Percentiles rank a stretch among this genome's conserved stretches.
phyloP scores from a whole-genome alignment of 2,329 filamentous ascomycete species.

The Fusarium sp. region DNA sequence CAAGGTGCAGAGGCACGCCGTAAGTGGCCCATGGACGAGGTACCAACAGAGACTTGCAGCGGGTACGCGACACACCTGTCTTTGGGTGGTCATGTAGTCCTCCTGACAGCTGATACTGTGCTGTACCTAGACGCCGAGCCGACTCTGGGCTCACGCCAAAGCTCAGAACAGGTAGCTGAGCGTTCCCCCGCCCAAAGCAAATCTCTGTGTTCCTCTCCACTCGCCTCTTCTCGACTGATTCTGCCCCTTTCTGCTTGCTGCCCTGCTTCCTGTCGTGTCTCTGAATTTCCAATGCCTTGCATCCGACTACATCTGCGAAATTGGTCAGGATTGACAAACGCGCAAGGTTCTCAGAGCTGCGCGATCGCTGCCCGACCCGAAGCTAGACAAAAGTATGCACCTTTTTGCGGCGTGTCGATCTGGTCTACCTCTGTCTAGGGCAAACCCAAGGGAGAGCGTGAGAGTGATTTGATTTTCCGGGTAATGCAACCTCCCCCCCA shows the following conservation, averaged over 20 bases:
- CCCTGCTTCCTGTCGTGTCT: slow-evolving; percentile 29
- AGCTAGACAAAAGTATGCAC: slow-evolving; percentile 12
- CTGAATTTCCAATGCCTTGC: slow-evolving; percentile 18
- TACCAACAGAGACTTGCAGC: slow-evolving; percentile 52
- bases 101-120: slow-evolving; percentile 52
- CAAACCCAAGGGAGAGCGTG: slow-evolving; percentile 19
- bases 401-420: slow-evolving; percentile 36
- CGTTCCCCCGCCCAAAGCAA: slow-evolving; percentile 47
- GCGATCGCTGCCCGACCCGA: slow-evolving; percentile 40
- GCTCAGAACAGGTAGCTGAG: slow-evolving; percentile 46
- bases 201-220: slow-evolving; percentile 43
- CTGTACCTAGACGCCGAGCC: slow-evolving; percentile 47
- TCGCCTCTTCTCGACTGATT: slow-evolving; percentile 44
- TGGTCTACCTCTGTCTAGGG: slow-evolving; percentile 14
- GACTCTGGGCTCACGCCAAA: slow-evolving; percentile 32
- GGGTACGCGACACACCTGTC: slow-evolving; percentile 53
- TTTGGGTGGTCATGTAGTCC: slow-evolving; percentile 50
- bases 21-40: slow-evolving; percentile 45
- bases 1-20: slow-evolving; percentile 42
- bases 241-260: slow-evolving; percentile 30
- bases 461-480: slow-evolving; percentile 22
- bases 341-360: slow-evolving; percentile 24
- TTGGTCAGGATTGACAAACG: slow-evolving; percentile 12
- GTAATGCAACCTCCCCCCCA: slow-evolving; percentile 14
- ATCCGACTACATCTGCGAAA: neutral